Conservation (phyloP, 192 early-diverging fungal species). For the Gonapodya sp. region DNA sequence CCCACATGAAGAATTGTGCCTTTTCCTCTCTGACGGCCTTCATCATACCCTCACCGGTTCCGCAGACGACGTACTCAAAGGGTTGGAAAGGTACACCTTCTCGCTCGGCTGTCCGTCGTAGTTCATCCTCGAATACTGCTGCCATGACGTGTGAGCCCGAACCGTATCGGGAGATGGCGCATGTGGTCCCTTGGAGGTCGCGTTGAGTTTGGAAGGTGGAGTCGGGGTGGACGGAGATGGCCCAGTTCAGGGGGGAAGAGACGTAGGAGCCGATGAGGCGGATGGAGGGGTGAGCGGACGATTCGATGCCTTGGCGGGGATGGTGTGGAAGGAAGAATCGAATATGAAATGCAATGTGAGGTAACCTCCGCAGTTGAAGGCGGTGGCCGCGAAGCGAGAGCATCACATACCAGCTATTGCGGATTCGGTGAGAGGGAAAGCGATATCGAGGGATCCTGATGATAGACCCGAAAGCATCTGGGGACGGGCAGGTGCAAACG, state of each 20-base stretch:
- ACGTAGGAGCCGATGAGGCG: slow-evolving; percentile 11
- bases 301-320: neutral
- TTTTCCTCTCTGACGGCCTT: neutral
- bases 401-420: neutral
- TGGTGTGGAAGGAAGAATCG: neutral
- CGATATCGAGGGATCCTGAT: neutral
- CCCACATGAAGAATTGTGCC: neutral
- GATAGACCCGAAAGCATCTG: neutral
- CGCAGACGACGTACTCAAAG: neutral
- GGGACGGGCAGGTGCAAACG: neutral
- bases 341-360: no score
- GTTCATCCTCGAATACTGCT: slow-evolving; percentile 7
- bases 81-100: neutral
- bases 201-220: neutral
- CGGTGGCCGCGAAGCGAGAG: neutral
- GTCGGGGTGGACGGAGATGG: neutral
- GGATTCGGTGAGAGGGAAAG: neutral
- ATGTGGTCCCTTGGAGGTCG: neutral
- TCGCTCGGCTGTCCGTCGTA: neutral
- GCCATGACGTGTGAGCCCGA: slow-evolving; percentile 11
- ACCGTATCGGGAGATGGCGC: neutral
- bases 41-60: neutral
- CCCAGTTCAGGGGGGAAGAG: slow-evolving; percentile 9
- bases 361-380: no score
- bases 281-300: neutral